Conservation (phyloP, 495 filamentous ascomycete species). For the Hypoxylon fragiforme region DNA sequence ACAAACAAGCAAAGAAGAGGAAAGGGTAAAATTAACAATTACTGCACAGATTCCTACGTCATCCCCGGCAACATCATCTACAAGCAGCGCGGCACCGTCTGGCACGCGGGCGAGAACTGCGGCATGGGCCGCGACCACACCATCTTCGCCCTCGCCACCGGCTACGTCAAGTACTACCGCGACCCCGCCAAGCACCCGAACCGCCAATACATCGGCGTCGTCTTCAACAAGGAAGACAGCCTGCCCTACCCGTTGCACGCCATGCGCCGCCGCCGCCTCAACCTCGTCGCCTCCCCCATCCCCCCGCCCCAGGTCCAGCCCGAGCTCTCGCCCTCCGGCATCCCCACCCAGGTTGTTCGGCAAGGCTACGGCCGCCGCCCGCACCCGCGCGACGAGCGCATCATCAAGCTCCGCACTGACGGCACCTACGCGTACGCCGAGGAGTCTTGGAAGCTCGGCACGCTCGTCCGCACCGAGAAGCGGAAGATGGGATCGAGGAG, state of each 20-base stretch:
- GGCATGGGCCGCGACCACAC: constrained; percentile 96
- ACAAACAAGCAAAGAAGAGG: too few species aligned
- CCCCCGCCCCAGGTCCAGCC: constrained; percentile 23
- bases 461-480: constrained; percentile 41
- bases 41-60: constrained; percentile 74
- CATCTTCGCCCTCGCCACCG: constrained; percentile 80
- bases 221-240: constrained; percentile 70
- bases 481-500: constrained; percentile 34
- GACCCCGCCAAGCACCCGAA: constrained; percentile 79
- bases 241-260: constrained; percentile 77
- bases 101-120: constrained; percentile 93
- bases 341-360: constrained; percentile 47
- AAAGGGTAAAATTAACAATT: constrained; percentile 5
- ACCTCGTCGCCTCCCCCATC: constrained; percentile 59
- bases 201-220: constrained; percentile 89
- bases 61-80: constrained; percentile 97
- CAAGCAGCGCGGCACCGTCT: constrained; percentile 89
- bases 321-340: constrained; percentile 46
- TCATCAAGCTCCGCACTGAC: constrained; percentile 61
- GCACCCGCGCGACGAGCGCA: constrained; percentile 43
- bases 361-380: constrained; percentile 31
- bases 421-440: constrained; percentile 73
- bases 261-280: constrained; percentile 64
- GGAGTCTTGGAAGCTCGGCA: constrained; percentile 83
- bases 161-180: constrained; percentile 95